phyloP scores from a whole-genome alignment of 1,284 basidiomycete species.

The Pseudozyma sp. region DNA sequence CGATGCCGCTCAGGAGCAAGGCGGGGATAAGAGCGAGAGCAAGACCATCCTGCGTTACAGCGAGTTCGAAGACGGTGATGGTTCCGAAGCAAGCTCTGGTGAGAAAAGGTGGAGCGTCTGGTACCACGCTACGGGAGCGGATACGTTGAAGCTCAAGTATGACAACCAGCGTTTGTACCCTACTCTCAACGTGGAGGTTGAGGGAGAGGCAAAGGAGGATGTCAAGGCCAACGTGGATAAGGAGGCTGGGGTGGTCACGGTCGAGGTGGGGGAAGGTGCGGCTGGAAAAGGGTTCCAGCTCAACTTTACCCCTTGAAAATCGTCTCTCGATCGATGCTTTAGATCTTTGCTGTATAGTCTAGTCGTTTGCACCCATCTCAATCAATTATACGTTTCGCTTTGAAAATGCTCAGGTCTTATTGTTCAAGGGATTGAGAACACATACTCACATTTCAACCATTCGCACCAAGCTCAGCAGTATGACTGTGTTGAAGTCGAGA shows the following conservation, averaged over 20 bases:
- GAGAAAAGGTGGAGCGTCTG: constrained; percentile 55
- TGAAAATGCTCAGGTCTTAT: too few relatives aligned
- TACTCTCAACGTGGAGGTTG: constrained; percentile 42
- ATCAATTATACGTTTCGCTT: neutral
- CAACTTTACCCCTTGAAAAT: constrained; percentile 36
- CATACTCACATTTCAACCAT: too few relatives aligned
- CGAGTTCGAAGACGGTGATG: constrained; percentile 57
- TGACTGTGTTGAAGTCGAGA: neutral
- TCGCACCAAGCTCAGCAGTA: too few relatives aligned
- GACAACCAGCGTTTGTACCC: constrained; percentile 57
- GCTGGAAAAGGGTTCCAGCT: constrained; percentile 54
- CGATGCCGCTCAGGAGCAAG: constrained; percentile 36
- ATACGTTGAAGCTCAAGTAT: constrained; percentile 50
- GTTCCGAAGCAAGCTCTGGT: constrained; percentile 47
- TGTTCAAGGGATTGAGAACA: too few relatives aligned
- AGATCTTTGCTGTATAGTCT: neutral
- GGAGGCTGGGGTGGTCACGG: constrained; percentile 39
- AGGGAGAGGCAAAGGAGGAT: constrained; percentile 46
- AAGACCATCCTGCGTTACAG: constrained; percentile 46
- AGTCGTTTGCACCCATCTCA: neutral
- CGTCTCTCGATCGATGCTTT: neutral
- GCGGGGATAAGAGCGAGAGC: constrained; percentile 9
- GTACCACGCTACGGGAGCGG: constrained; percentile 47
- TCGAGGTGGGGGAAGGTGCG: constrained; percentile 48
- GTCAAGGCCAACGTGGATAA: constrained; percentile 47